phyloP scores from a whole-genome alignment of 2,329 filamentous ascomycete species.

The Penicillium corylophilum region DNA sequence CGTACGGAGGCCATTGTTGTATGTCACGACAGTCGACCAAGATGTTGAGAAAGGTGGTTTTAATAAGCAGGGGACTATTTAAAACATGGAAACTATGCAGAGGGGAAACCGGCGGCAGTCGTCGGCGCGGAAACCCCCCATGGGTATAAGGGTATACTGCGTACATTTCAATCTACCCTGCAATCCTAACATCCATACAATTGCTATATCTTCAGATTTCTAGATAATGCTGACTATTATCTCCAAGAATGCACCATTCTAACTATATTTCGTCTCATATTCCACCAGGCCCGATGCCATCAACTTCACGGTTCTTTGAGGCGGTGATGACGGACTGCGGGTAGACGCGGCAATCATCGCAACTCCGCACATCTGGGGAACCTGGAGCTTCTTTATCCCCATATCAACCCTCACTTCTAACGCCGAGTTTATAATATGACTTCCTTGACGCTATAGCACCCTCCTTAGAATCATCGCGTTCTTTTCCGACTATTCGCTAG shows the following conservation, averaged over 20 bases:
- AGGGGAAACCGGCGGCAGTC: constrained; percentile 17
- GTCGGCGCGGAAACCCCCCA: constrained; percentile 18
- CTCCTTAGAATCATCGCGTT: not conserved
- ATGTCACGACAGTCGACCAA: not conserved
- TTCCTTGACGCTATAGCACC: not conserved
- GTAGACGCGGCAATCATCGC: constrained; percentile 50
- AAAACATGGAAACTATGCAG: constrained; percentile 5
- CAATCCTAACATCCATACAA: not conserved
- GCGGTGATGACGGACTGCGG: constrained; percentile 31
- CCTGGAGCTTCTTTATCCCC: constrained; percentile 13
- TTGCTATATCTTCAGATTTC: not conserved
- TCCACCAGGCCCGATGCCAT: not conserved
- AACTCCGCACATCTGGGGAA: constrained; percentile 32
- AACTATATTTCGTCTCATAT: not conserved
- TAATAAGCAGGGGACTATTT: constrained; percentile 2
- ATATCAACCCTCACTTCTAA: not conserved
- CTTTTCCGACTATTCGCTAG: not conserved
- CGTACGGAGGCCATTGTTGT: constrained; percentile 33
- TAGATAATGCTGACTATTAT: not conserved
- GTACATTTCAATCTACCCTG: not conserved
- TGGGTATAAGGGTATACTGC: not conserved
- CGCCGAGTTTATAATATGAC: not conserved
- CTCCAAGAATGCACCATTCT: not conserved
- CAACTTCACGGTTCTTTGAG: not conserved
- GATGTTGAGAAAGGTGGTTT: not conserved